Evolutionary conservation across 495 filamentous ascomycete genomes (phyloP), one percentile per base, ranked within the genome.

Genomic region (Neurospora africana): DNA sequence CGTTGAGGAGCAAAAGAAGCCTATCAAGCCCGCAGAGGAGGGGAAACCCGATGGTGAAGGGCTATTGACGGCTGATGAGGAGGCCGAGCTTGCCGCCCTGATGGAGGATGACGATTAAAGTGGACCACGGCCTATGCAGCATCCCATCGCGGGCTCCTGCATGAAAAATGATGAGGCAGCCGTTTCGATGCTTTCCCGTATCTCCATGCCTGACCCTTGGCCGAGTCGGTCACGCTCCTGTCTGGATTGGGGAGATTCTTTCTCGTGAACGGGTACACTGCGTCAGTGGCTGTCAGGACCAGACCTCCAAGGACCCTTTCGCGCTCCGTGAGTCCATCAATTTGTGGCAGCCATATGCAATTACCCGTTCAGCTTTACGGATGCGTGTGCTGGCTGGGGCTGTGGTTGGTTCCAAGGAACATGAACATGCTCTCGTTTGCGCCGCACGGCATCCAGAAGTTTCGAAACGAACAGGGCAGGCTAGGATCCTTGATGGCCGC

Each of bases 61-160:
- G 7, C 76, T 91, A 80, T 83, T 95, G 76, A 94, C 91, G 4
- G 87, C 87, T 41, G 92, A 97, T 70, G 93, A 95, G 80, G 93
- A 98, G 77, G 89, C 89, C 21, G 94, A 97, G 80, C 82, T 97
- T 73, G 93, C 92, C 33, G 94, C 92, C 72, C 82, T 97, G 75
- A 93, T 98, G 93, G 93, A 87, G 70, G 91, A 93, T 58, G 87
- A 89, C 86, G 77, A 82, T 43, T 76, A 72, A 70, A 69, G 41
- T 72, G 38, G 53, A 35, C 27, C 53, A 65, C 7, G 13, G 33
- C 53, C 27, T 65, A 65, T 65, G 53, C 53, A 65, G 15, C 27
- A 65, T 65, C 27, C 53, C 53, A 65, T 65, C 15, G 53, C 0
- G 53, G 53, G 15, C 27, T 65, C 27, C 53, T 65, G 53, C 53